Evolutionary conservation across 768 basidiomycete genomes (phyloP), one percentile per base, ranked within the genome.

Genomic region (Pulveroboletus sp.): DNA sequence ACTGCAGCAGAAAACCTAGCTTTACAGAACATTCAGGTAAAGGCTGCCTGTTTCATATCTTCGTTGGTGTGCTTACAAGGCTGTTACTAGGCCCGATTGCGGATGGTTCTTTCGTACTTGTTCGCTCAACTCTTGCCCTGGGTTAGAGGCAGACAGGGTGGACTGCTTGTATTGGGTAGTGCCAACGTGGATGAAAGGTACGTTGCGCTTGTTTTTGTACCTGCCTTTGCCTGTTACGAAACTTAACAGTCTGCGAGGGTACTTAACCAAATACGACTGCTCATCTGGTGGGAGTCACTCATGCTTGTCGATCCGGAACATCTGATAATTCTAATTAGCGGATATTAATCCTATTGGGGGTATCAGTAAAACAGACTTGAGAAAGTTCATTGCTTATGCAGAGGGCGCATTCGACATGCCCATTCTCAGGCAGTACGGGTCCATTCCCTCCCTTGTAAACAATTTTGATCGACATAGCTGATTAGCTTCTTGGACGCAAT

Each of bases 281-380:
- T 95, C 90, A 5, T 91, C 89, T 7, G 87, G 89, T 86, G 55
- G 37, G 72, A 57, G 14, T 8, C 39, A 8, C 10, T 35, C 33
- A 13, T 0, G 13, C 17, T 1, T 11, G 14, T 10, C 13, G 10
- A 1, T 5, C 13, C 4, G 13, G 36, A 5, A 31, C 5, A 14
- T 35, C n/a, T 51, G 1, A 48, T 30, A 60, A 58, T 47, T 33
- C 2, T 30, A 15, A 21, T 28, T 5, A 84, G 96, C 96, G 52
- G 96, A 99, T 66, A 83, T 99, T 63, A 99, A 99, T 67, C 96
- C 96, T 3, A 99, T 99, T 53, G 96, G 96, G 3, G 91, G 89
- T 0, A 97, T 99, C 65, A 95, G 92, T 67, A 98, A 99, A 71
- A 93, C 93, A 0, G 96, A 98, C 68, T 71, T 98, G 50, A 99